Evolutionary conservation across 768 basidiomycete genomes (phyloP).

Genomic region (Kwoniella bestiolae): DNA sequence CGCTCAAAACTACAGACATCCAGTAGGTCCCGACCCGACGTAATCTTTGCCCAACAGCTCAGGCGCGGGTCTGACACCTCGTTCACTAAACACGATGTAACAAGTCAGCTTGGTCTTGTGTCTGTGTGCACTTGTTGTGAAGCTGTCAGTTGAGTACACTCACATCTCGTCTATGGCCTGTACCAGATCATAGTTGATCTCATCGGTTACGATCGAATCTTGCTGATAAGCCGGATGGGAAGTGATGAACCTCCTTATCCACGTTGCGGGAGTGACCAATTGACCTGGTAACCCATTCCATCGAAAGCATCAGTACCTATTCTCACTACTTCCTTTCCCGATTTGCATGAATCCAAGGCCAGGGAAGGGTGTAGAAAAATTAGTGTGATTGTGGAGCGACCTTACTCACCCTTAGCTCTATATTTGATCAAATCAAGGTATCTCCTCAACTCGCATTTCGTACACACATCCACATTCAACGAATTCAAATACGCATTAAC

Average conservation of each 20-base stretch:
- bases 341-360: no score
- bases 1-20: conserved; percentile 43
- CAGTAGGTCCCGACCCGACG: conserved; percentile 46
- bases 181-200: conserved; percentile 93
- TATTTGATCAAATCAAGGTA: conserved; percentile 80
- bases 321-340: no score
- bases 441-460: conserved; percentile 67
- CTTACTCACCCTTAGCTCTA: conserved; percentile 73
- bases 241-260: conserved; percentile 90
- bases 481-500: conserved; percentile 84
- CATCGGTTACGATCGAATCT: conserved; percentile 87
- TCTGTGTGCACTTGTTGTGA: background rate
- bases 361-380: no score
- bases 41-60: conserved; percentile 52
- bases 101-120: background rate
- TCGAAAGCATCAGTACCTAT: no score
- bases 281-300: conserved; percentile 63
- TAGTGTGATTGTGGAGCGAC: no score
- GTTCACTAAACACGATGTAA: conserved; percentile 35
- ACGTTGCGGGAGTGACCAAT: conserved; percentile 82
- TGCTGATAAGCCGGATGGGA: conserved; percentile 87
- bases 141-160: conserved; percentile 55
- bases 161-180: conserved; percentile 89
- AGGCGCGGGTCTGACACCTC: conserved; percentile 51
- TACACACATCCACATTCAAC: conserved; percentile 71